phyloP scores from a whole-genome alignment of 225 moss, liverwort and hornwort species.

The Thuidium tamariscinum region DNA sequence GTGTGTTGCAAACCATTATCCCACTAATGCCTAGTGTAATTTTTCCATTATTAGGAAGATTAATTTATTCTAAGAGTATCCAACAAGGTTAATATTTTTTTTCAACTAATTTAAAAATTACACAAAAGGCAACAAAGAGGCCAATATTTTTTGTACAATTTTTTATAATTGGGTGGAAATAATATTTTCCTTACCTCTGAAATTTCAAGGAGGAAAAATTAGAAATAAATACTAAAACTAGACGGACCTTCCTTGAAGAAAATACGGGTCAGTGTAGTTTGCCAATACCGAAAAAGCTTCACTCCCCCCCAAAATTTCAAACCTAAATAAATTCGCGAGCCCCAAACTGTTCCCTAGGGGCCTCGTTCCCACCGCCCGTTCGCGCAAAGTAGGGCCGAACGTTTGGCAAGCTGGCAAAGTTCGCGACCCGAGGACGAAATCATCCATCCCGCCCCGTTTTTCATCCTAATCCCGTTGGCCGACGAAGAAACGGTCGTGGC shows the following conservation, averaged over 20 bases:
- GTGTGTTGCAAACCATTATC: fast-evolving
- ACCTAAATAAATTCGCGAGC: neutral
- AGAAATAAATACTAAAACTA: neutral
- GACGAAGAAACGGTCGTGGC: conserved; percentile 5
- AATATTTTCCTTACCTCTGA: neutral
- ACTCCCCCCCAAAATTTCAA: neutral
- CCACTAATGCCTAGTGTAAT: fast-evolving
- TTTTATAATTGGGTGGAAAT: neutral
- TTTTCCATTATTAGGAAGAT: fast-evolving
- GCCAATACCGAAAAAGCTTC: neutral
- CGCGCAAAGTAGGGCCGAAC: conserved; percentile 4
- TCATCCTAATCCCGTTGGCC: neutral
- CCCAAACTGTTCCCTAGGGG: neutral
- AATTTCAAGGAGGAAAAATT: neutral
- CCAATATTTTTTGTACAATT: fast-evolving
- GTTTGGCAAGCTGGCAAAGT: conserved; percentile 3
- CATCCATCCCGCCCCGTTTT: neutral
- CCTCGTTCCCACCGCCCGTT: conserved; percentile 28
- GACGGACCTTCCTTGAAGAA: neutral
- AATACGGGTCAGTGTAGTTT: neutral
- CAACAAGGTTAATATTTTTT: neutral
- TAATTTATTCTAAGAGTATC: too few species aligned
- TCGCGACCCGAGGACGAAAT: neutral
- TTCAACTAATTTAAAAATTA: neutral
- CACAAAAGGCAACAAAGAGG: too few species aligned